Conservation (phyloP, 2,329 filamentous ascomycete genomes). For the Colletotrichum limetticola region DNA sequence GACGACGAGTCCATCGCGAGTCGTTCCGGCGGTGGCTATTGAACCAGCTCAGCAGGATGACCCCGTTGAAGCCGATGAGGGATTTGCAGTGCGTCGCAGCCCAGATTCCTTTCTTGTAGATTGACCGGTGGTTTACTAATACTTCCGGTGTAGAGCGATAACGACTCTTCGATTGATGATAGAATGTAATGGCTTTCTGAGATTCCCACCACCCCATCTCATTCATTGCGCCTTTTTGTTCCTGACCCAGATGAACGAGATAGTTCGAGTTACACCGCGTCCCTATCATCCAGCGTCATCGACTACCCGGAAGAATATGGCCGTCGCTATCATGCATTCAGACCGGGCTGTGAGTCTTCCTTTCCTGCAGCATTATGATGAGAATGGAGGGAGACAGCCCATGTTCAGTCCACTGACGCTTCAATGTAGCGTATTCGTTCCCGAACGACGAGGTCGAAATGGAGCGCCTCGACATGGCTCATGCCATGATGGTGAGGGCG, state of each 20-base stretch:
- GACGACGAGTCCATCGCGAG: neutral
- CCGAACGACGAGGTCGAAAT: neutral
- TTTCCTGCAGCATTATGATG: neutral
- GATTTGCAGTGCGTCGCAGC: neutral
- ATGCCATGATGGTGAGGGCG: conserved; percentile 5
- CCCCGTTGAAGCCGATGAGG: neutral
- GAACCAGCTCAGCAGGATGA: neutral
- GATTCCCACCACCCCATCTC: neutral
- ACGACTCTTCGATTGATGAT: neutral
- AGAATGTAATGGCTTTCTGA: neutral
- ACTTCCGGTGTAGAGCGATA: neutral
- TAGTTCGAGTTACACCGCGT: neutral
- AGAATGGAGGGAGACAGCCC: neutral
- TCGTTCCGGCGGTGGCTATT: neutral
- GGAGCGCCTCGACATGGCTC: conserved; percentile 1
- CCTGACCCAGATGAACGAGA: too few species aligned
- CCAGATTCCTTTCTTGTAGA: neutral
- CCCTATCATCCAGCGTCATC: conserved; percentile 11
- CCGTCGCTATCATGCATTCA: conserved; percentile 26
- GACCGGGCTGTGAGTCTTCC: neutral
- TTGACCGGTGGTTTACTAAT: neutral
- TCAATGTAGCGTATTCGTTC: neutral
- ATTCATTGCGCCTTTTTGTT: too few species aligned
- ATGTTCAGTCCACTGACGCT: neutral
- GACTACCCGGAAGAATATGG: conserved; percentile 26